Conservation (phyloP, 768 basidiomycete genomes). For the Xerocomellus amylosporus region DNA sequence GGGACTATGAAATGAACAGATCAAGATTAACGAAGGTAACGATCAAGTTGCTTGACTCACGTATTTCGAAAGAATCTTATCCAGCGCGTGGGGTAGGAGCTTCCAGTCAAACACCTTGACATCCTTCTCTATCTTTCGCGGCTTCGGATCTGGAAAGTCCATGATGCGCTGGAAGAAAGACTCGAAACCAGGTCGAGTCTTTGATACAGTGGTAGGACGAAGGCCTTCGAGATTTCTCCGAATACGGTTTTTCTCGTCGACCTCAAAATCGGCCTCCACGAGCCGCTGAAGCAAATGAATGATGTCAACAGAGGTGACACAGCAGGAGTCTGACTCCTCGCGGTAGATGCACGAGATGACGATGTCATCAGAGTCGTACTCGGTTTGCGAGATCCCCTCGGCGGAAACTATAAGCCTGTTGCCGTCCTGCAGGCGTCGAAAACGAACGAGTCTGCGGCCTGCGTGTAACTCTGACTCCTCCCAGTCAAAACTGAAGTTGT, state of each 20-base stretch:
- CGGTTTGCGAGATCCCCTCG: slow-evolving; percentile 67
- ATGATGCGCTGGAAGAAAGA: slow-evolving; percentile 95
- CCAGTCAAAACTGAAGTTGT: slow-evolving; percentile 57
- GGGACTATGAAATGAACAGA: slow-evolving; percentile 36
- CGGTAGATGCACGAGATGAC: slow-evolving; percentile 96
- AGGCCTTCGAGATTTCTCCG: slow-evolving; percentile 92
- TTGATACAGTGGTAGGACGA: slow-evolving; percentile 85
- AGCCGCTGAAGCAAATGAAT: slow-evolving; percentile 86
- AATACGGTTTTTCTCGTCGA: slow-evolving; percentile 97
- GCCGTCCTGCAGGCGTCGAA: slow-evolving; percentile 75
- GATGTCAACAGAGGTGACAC: slow-evolving; percentile 93
- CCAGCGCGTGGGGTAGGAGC: slow-evolving; percentile 64
- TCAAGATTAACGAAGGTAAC: slow-evolving; percentile 4
- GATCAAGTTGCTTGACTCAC: slow-evolving; percentile 42
- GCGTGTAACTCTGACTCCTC: slow-evolving; percentile 59
- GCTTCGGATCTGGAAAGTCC: slow-evolving; percentile 92
- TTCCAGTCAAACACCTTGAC: slow-evolving; percentile 85
- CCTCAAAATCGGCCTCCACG: slow-evolving; percentile 71
- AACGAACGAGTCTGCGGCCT: slow-evolving; percentile 84
- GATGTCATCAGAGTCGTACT: slow-evolving; percentile 69
- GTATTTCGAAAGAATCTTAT: slow-evolving; percentile 83
- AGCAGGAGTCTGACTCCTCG: slow-evolving; percentile 71
- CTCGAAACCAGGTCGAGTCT: slow-evolving; percentile 74
- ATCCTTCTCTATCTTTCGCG: slow-evolving; percentile 96
- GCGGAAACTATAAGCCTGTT: slow-evolving; percentile 75